phyloP scores from a whole-genome alignment of 2,329 filamentous ascomycete genomes.

The Emmonsiellopsis sp. region DNA sequence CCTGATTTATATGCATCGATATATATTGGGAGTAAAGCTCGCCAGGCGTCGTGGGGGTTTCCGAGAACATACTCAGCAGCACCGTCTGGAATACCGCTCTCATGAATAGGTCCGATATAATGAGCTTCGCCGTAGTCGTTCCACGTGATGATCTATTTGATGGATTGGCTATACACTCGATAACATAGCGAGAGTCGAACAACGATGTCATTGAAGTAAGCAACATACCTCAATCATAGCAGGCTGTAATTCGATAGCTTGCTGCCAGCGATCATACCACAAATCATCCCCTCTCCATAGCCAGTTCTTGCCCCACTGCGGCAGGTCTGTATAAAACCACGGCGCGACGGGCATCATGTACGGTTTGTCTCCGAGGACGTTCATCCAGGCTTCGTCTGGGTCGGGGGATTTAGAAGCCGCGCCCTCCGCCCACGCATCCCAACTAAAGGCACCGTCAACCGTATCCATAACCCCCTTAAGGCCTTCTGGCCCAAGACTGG shows the following conservation, averaged over 20 bases:
- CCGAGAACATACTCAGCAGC: conserved; percentile 41
- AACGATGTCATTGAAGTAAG: conserved; percentile 1
- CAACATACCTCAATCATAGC: conserved; percentile 39
- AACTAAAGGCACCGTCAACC: conserved; percentile 34
- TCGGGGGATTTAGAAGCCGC: conserved; percentile 28
- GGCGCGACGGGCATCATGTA: conserved; percentile 51
- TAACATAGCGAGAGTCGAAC: neutral
- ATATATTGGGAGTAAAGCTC: conserved; percentile 41
- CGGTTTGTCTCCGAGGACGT: conserved; percentile 26
- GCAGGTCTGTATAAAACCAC: conserved; percentile 50
- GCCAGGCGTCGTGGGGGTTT: conserved; percentile 45
- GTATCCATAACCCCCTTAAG: conserved; percentile 18
- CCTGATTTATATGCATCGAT: conserved; percentile 44
- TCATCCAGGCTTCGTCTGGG: conserved; percentile 33
- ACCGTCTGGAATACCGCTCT: conserved; percentile 39
- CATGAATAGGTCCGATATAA: conserved; percentile 45
- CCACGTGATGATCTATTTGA: conserved; percentile 45
- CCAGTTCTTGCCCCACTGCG: conserved; percentile 53
- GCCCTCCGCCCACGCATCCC: conserved; percentile 37
- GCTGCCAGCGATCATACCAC: conserved; percentile 52
- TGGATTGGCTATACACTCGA: neutral
- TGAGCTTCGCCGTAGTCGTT: conserved; percentile 55
- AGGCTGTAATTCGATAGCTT: conserved; percentile 43
- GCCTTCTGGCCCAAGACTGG: conserved; percentile 24
- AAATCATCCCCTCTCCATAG: conserved; percentile 53